phyloP scores from a whole-genome alignment of 164 flowering plant genomes.

The Warburgia ugandensis region DNA sequence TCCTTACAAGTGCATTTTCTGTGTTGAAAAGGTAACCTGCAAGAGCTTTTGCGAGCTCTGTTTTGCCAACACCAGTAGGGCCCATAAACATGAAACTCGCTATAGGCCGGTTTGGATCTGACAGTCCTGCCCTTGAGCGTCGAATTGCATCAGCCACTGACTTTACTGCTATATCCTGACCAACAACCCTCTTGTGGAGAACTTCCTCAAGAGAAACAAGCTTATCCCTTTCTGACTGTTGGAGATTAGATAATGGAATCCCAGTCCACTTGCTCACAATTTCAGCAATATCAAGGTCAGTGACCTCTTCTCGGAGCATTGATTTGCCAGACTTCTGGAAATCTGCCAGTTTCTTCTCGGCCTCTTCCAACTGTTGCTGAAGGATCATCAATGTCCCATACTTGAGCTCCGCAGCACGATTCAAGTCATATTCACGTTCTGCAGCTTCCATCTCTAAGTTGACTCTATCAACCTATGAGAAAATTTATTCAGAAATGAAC shows the following conservation, averaged over 20 bases:
- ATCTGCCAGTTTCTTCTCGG: conserved; percentile 70
- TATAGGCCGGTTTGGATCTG: conserved; percentile 86
- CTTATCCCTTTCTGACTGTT: conserved; percentile 87
- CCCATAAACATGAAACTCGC: conserved; percentile 99
- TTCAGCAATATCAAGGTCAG: conserved; percentile 86
- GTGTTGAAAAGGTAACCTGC: conserved; percentile 85
- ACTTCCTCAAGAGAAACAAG: conserved; percentile 62
- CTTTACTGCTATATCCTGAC: conserved; percentile 87
- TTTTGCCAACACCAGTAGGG: conserved; percentile 98
- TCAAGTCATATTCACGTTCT: conserved; percentile 82
- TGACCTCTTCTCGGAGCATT: conserved; percentile 83
- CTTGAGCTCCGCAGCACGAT: conserved; percentile 92
- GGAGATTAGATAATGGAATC: conserved; percentile 81
- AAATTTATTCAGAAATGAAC: not conserved
- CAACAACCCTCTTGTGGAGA: conserved; percentile 78
- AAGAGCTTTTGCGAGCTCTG: conserved; percentile 91
- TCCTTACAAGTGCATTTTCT: conserved; percentile 82
- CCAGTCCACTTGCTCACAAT: conserved; percentile 97
- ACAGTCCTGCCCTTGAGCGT: conserved; percentile 86
- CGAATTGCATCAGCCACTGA: conserved; percentile 95
- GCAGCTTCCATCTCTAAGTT: conserved; percentile 95
- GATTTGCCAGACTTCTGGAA: conserved; percentile 64
- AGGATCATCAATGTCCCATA: conserved; percentile 83
- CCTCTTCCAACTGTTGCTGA: conserved; percentile 77
- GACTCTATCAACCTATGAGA: conserved; percentile 77